These are phyloP conservation scores for Fusarium vanettenii DNA, from an alignment of 2,329 filamentous ascomycete genomes.

Conservation along the genomic window DNA sequence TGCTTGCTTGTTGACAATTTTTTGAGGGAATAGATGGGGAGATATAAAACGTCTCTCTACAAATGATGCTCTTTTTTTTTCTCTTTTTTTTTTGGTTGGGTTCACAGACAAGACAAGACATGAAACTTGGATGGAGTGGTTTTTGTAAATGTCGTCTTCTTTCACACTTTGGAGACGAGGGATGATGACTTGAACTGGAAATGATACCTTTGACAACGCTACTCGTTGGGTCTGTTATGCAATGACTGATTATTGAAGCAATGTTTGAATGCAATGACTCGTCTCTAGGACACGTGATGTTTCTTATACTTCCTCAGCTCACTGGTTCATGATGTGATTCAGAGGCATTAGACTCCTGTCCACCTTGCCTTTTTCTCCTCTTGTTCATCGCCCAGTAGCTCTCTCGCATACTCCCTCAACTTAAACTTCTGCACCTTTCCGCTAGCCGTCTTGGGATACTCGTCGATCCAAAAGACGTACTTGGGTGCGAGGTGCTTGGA, in stretches of 20 bases:
- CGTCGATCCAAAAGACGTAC: conserved; percentile 86
- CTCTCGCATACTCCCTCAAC: conserved; percentile 73
- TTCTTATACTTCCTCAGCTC: neutral
- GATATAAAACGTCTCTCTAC: conserved; percentile 13
- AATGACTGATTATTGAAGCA: neutral
- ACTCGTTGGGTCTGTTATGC: neutral
- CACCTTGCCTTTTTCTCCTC: neutral
- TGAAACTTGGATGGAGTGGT: neutral
- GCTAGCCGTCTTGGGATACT: conserved; percentile 94
- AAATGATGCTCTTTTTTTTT: neutral
- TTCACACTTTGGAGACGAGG: neutral
- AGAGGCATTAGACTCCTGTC: neutral
- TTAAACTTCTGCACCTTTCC: conserved; percentile 98
- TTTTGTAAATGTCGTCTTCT: neutral
- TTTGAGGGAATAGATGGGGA: conserved; percentile 20
- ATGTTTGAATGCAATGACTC: conserved; percentile 11
- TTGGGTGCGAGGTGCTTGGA: conserved; percentile 85
- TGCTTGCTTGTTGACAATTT: conserved; percentile 26
- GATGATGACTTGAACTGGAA: conserved; percentile 11
- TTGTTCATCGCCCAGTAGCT: conserved; percentile 43
- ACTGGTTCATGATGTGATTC: neutral
- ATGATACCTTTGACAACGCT: conserved; percentile 39
- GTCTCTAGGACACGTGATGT: neutral
- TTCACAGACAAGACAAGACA: neutral
- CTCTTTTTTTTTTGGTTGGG: neutral